Base-by-base conservation (phyloP, 2,329 filamentous ascomycete genomes). In the Akanthomyces uredinophilus region DNA sequence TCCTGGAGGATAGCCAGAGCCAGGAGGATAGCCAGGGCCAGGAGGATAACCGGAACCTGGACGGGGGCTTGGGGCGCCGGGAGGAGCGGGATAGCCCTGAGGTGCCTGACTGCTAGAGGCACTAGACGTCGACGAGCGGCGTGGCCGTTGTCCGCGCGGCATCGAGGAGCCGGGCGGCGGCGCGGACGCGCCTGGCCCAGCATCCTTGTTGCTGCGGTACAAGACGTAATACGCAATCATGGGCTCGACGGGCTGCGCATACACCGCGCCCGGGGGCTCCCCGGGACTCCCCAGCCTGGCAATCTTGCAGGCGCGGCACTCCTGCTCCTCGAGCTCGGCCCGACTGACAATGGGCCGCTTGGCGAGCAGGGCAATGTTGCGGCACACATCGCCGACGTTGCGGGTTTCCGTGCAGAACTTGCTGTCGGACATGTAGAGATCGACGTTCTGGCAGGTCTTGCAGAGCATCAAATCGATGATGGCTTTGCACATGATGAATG, bases 211-310 rank as follows among this genome's bases (percentile, higher is more conserved):
- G 41, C 49, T 46, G 37, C 57, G 47, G n/a, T n/a, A 13, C 6
- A 52, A 24, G 24, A 60, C 39, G 22, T 24, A 60, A 24, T 60
- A 52, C 27, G 46, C 57, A 5, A 60, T 52, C 27, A 52, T 32
- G 10, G 57, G 37, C 22, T 60, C 47, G 11, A 60, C 24, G 22
- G 57, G 47, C 2, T 16, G 20, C 16, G 22, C 46, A 18, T 32
- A 29, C 5, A 44, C 24, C 5, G 13, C 16, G n/a, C 13, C 16
- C 2, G 39, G 24, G 2, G 4, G 1, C 7, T 24, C 20, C 1
- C 41, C 29, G 18, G 41, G 16, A 3, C 11, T n/a, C 14, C 57
- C 47, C 10, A n/a, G 13, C 27, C 29, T 13, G 2, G n/a, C 44
- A 16, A 47, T 24, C n/a, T 43, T 24, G 35, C 47, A 60, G 18